Evolutionary conservation across 768 basidiomycete species (phyloP), one percentile per base, ranked within the genome.

Genomic region (Panaeolus papilionaceus): DNA sequence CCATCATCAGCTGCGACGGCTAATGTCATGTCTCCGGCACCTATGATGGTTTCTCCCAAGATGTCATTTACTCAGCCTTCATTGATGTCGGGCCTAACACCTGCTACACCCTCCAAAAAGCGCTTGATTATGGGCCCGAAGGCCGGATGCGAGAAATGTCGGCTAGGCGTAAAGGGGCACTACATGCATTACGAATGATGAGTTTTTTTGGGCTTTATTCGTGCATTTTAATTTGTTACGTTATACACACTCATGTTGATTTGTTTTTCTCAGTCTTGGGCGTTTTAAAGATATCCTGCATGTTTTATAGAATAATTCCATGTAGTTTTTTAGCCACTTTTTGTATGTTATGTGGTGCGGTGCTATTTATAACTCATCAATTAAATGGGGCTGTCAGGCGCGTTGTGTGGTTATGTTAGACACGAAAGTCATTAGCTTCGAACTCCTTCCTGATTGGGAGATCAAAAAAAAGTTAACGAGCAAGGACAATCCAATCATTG

Each of bases 81-180:
- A 11, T 33, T 37, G 54, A 58, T 58, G 33, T 33, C 28, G 28
- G 14, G 54, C 12, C 37, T 69, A 54, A 61, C 63, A 37, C 47
- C 68, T 33, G 37, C 69, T 8, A 68, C 76, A 9, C 67, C 76
- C 2, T 77, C 54, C 54, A 80, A 67, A 83, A 86, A 84, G 68
- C 82, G 86, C 4, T 83, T 91, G 67, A 88, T 86, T 66, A 92
- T 92, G 90, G 90, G 90, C 37, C 91, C 90, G 3, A 85, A 90
- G 11, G 80, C 85, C 3, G 91, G 89, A 72, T 92, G 90, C 72
- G 78, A 88, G 62, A 91, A 90, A 68, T 92, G 91, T 75, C 81
- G 84, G 51, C 76, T 85, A 71, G 84, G 88, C 4, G 84, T 91
- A 0, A 89, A 88, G 73, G 92, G 92, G 3, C 92, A 93, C 73